Evolutionary conservation across 257 asterid genomes (phyloP), one percentile per base, ranked within the genome.

Genomic region (Penstemon eatonii): DNA sequence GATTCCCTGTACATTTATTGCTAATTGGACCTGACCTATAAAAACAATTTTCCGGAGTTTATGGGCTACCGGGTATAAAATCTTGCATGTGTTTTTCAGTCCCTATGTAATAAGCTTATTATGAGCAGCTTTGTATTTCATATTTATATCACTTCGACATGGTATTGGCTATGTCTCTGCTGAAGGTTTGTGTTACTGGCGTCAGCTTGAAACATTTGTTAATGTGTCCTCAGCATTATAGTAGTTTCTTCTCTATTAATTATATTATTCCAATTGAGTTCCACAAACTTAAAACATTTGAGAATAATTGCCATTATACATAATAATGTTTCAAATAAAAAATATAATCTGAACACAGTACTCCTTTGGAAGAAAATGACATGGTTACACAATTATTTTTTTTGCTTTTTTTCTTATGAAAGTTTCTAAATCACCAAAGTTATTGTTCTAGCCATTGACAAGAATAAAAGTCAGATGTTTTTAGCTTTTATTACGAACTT

Each of bases 21-120:
- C 59, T 64, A 42, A 33, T 71, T 56, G 37, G 15, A 46, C 60
- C 36, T 19, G 5, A 64, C 59, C 37, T 42, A 8, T 11, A n/a
- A 19, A 53, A 5, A 25, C 2, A 25, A 25, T 1, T 25, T 25
- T 25, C 1, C 33, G 33, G 33, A 25, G 33, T 25, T 25, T 25
- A 25, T 25, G 33, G 33, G 0, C 33, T 25, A 25, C 33, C 33
- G 2, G 33, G 33, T 25, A 25, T 25, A 25, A 25, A 25, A 25
- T 25, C 33, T 25, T 25, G 33, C 33, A 15, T 15, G 18, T 15
- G 18, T 1, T 25, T 25, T 25, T 25, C 33, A 1, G 33, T 25
- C 33, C 33, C 33, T 25, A 1, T 25, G 33, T 25, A 25, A 25
- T 25, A 25, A 25, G 33, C 33, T 25, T 25, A 52, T 47, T 8